Evolutionary conservation across 306 rosid species (phyloP), one percentile per base, ranked within the genome.

Genomic region (Lathyrus tuberosus): DNA sequence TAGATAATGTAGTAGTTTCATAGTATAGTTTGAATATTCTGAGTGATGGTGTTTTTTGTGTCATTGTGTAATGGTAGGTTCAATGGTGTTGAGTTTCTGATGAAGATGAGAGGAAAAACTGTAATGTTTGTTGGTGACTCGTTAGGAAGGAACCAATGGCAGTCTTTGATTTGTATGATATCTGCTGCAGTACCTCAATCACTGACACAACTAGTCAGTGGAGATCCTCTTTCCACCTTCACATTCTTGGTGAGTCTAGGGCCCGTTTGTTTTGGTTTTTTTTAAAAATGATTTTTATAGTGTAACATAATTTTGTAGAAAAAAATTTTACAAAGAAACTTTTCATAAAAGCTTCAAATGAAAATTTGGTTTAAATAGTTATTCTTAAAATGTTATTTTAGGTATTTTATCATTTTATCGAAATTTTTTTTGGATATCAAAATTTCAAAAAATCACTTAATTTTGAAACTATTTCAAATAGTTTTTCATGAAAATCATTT

Each of bases 101-200:
- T 75, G 80, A 79, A 78, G 24, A 88, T 94, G 99, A 87, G 43
- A 49, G 95, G 95, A 40, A 91, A 89, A 71, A 94, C 87, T 2
- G 82, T 91, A 72, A 85, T 91, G 96, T 94, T 94, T 79, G 96
- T 94, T 14, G 99, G 97, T 2, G 97, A 94, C 52, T 94, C 97
- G 3, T 82, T 94, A 16, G 99, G 97, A 5, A 80, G 87, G 75
- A 94, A 94, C 37, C 99, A 94, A 77, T 91, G 99, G 99, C 86
- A 94, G 82, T 91, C 97, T 17, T 58, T 94, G 85, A 88, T 94
- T 46, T 94, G 99, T 54, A 65, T 94, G 91, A 73, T 87, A 67
- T 73, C 70, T 20, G 70, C 88, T 67, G 77, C 89, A 51, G 86
- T 72, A 53, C 95, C 97, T 30, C 79, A 74, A 13, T 67, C 87